Evolutionary conservation across 805 yeast genomes (phyloP), one percentile per base, ranked within the genome.

Genomic region (Lipomyces yamanashiensis): DNA sequence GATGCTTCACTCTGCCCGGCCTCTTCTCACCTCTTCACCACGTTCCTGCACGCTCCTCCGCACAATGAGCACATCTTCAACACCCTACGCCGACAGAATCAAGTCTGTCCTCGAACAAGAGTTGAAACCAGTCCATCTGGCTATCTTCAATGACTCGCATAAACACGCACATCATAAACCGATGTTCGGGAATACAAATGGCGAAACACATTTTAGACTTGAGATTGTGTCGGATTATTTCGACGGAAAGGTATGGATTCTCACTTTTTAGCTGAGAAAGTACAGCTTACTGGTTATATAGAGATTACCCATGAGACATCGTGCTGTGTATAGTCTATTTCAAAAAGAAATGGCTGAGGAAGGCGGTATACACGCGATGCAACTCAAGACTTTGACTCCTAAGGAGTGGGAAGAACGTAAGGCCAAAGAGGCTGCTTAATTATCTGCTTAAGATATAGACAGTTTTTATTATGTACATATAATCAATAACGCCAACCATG

Each of bases 101-200:
- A 59, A 60, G n/a, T 54, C 43, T 50, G 50, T 28, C 6, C 21
- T 66, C 23, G 50, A 56, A 15, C 45, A 41, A 6, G 74, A 73
- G 41, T 61, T 80, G 81, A 54, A 71, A 77, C 67, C 96, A 85
- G 23, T 71, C 73, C 8, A 74, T 67, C 68, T 79, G 84, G 68
- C 81, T 39, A 81, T 93, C 6, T 79, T 78, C 62, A 93, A 93
- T 74, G 98, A 93, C 75, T 90, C 97, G 7, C 85, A 85, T 75
- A 89, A 89, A 73, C 98, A 93, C 75, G 85, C 92, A 1, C 92
- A 90, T 68, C 98, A 93, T 75, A 87, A 86, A 62, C 92, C 96
- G 1, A 82, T 90, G 78, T 82, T 86, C 58, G 91, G 87, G 3
- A 90, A 92, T 8, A 69, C 81, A 1, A 91, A 91, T 75, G 81